Evolutionary conservation across 305 asterid species (phyloP).

Genomic region (Fraxinus ornus): DNA sequence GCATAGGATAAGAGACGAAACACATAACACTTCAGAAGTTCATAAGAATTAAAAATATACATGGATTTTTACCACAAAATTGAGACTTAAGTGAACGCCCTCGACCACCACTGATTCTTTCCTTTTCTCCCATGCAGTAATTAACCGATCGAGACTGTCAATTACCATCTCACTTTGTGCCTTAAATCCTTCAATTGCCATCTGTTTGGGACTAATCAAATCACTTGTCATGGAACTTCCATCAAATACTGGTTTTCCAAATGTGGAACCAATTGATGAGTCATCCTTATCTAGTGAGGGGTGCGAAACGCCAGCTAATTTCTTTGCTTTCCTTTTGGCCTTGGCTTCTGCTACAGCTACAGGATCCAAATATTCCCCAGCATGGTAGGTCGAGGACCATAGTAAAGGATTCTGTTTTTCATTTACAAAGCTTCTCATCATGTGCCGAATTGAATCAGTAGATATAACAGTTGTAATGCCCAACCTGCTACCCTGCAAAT

Average conservation of each 20-base stretch:
- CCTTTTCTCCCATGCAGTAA: slow-evolving; percentile 94
- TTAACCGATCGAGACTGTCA: slow-evolving; percentile 94
- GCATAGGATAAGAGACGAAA: neutral
- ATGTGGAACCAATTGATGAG: slow-evolving; percentile 27
- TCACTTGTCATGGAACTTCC: slow-evolving; percentile 50
- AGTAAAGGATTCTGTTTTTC: slow-evolving; percentile 91
- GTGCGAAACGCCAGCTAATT: slow-evolving; percentile 50
- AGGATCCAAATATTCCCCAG: slow-evolving; percentile 94
- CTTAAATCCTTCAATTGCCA: slow-evolving; percentile 96
- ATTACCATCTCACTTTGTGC: slow-evolving; percentile 99
- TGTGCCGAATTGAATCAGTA: slow-evolving; percentile 96
- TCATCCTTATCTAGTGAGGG: slow-evolving; percentile 49
- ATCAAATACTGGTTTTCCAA: slow-evolving; percentile 37
- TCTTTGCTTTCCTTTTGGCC: slow-evolving; percentile 79
- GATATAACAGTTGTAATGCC: slow-evolving; percentile 95
- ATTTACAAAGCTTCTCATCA: slow-evolving; percentile 96
- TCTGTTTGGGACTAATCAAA: slow-evolving; percentile 72
- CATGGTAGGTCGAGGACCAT: slow-evolving; percentile 99
- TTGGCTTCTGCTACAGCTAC: slow-evolving; percentile 90
- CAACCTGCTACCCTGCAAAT: slow-evolving; percentile 86
- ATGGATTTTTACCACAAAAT: slow-evolving; percentile 76
- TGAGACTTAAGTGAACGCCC: slow-evolving; percentile 98
- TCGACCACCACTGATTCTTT: slow-evolving; percentile 95
- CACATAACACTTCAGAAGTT: slow-evolving; percentile 5
- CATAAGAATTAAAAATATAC: slow-evolving; percentile 12